A percentile compares a stretch with the other conserved stretches of the same genome.
These are phyloP conservation scores for Gryganskiella cystojenkinii DNA, from an alignment of 192 early-diverging fungal genomes.

Conservation along the genomic window DNA sequence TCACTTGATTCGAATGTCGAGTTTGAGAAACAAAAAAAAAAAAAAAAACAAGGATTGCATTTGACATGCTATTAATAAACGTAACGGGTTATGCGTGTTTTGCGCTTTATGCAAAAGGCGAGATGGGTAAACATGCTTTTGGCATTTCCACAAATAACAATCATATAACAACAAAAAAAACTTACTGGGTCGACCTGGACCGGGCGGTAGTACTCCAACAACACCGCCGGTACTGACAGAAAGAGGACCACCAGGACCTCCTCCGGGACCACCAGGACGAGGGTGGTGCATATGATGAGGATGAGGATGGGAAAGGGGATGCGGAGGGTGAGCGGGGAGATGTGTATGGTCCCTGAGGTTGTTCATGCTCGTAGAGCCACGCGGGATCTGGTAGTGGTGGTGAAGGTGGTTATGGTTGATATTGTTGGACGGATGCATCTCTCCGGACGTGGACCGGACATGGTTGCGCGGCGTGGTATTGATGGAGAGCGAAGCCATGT, in stretches of 20 bases:
- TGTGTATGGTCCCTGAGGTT: constrained; percentile 39
- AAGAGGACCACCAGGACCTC: too few relatives aligned
- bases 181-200: constrained; percentile 12
- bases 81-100: too few relatives aligned
- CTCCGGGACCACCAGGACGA: constrained; percentile 12
- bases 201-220: too few relatives aligned
- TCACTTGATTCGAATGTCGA: constrained; percentile 3
- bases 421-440: constrained; percentile 28
- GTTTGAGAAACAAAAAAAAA: background rate
- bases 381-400: constrained; percentile 34
- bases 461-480: constrained; percentile 32
- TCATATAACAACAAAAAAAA: background rate
- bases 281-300: constrained; percentile 25
- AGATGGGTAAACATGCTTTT: too few relatives aligned
- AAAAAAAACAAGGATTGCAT: too few relatives aligned
- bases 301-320: constrained; percentile 10
- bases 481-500: constrained; percentile 46
- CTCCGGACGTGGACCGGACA: constrained; percentile 40
- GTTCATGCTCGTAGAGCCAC: constrained; percentile 44
- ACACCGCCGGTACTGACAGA: too few relatives aligned
- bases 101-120: too few relatives aligned
- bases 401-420: too few relatives aligned
- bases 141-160: too few relatives aligned
- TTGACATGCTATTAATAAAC: too few relatives aligned
- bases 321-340: constrained; percentile 17